Base-by-base conservation (phyloP, 257 asterid genomes). In the Solanum sejunctum region DNA sequence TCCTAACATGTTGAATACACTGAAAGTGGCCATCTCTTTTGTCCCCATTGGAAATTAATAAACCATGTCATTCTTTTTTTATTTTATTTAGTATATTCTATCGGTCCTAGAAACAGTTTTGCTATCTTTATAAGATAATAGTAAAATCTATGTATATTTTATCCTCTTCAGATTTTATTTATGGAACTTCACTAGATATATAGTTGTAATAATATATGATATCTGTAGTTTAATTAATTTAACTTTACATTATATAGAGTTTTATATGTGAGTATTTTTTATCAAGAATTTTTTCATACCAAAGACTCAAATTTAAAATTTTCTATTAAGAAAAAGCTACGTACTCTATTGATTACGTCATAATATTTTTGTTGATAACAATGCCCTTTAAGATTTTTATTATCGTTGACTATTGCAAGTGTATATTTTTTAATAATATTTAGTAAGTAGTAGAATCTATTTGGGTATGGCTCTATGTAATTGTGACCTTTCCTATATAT, bases 391-490 rank as follows among this genome's bases (percentile, higher is more conserved):
- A 21, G 21, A 21, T 20, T 41, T 12, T 72, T 72, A 72, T 72
- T 56, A 18, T 36, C 20, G 57, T 72, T n/a, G 81, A 72, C 81
- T 45, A 45, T n/a, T 72, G 39, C 36, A 45, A 45, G 71, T 26
- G 18, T 26, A 20, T 43, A 71, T 41, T 41, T 41, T 41, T 39
- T 39, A 39, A 41, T n/a, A 39, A 12, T 20, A 39, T 11, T 20
- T 41, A 70, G 13, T 39, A 39, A 69, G 23, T 70, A 70, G 80
- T 12, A 72, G 57, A n/a, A n/a, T 72, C 80, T 72, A 72, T 72
- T 72, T 45, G 57, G 57, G 80, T 20, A 47, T 12, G 41, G 60
- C 21, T 12, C 36, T 47, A 73, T 47, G 20, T 4, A 73, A 73
- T 20, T 47, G 81, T 12, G 81, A 73, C 81, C 41, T 45, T 49